phyloP scores from a whole-genome alignment of 2,329 filamentous ascomycete genomes.

The Verticillium longisporum region DNA sequence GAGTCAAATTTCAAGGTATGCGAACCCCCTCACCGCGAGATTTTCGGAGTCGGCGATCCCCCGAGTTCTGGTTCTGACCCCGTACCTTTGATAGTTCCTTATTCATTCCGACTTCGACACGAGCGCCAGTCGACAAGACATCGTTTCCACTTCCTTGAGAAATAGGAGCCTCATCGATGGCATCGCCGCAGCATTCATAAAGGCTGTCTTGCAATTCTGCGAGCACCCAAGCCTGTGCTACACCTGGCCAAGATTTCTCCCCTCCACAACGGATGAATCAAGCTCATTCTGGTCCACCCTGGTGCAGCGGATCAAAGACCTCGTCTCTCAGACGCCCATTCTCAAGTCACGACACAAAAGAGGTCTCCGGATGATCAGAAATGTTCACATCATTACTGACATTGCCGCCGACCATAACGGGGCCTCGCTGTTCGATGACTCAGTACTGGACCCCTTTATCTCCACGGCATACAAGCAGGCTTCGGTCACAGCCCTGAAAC shows the following conservation, averaged over 20 bases:
- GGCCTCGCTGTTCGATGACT: constrained; percentile 9
- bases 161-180: constrained; percentile 27
- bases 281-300: constrained; percentile 20
- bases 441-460: constrained; percentile 1
- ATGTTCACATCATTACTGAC: constrained; percentile 1
- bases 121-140: constrained; percentile 33
- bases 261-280: constrained; percentile 17
- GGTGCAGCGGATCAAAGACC: constrained; percentile 14
- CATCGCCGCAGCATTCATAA: constrained; percentile 30
- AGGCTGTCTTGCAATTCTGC: constrained; percentile 30
- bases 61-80: neutral
- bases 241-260: constrained; percentile 38
- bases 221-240: constrained; percentile 28
- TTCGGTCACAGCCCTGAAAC: neutral
- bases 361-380: neutral
- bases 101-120: constrained; percentile 45
- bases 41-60: neutral
- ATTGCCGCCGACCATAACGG: constrained; percentile 1
- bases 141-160: constrained; percentile 26
- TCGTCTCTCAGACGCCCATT: constrained; percentile 8
- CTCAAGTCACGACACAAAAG: constrained; percentile 5
- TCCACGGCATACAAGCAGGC: constrained; percentile 1
- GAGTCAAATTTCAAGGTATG: constrained; percentile 33
- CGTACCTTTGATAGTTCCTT: constrained; percentile 26
- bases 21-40: neutral